Conservation (phyloP, 2,329 filamentous ascomycete species). For the Atkinsonella texensis region DNA sequence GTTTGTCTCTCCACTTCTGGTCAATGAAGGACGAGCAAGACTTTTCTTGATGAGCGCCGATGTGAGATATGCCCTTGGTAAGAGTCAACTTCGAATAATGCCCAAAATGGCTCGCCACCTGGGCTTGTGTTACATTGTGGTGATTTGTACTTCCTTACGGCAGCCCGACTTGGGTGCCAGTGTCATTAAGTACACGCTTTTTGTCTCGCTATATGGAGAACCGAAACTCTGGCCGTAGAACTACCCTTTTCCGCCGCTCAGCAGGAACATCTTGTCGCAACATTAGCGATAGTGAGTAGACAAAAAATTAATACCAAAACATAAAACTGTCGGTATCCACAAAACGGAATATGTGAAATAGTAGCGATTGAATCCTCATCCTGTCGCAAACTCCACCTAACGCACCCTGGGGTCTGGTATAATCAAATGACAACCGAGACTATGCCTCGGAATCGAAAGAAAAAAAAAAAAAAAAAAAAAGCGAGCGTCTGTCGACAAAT, state of each 20-base stretch:
- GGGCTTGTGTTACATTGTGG: not conserved
- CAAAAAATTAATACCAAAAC: not conserved
- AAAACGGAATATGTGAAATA: constrained; percentile 8
- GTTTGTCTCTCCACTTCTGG: not conserved
- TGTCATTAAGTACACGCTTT: constrained; percentile 2
- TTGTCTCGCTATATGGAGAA: not conserved
- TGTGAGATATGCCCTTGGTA: no score
- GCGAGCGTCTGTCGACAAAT: not conserved
- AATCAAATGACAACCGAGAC: not conserved
- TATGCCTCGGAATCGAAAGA: not conserved
- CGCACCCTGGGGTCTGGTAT: constrained; percentile 5
- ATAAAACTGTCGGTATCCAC: constrained; percentile 12
- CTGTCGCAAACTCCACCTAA: constrained; percentile 10
- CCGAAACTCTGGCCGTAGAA: not conserved
- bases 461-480: not conserved
- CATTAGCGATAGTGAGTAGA: constrained; percentile 4
- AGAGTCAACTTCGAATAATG: not conserved
- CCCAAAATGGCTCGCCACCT: not conserved
- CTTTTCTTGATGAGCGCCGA: no score
- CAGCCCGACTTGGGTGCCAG: not conserved
- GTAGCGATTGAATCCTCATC: constrained; percentile 9
- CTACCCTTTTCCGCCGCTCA: not conserved
- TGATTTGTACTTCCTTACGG: not conserved
- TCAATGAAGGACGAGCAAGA: not conserved
- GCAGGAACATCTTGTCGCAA: not conserved